Evolutionary conservation across 345 rosid species (phyloP), one percentile per base, ranked within the genome.

Genomic region (Ailanthus altissimus): DNA sequence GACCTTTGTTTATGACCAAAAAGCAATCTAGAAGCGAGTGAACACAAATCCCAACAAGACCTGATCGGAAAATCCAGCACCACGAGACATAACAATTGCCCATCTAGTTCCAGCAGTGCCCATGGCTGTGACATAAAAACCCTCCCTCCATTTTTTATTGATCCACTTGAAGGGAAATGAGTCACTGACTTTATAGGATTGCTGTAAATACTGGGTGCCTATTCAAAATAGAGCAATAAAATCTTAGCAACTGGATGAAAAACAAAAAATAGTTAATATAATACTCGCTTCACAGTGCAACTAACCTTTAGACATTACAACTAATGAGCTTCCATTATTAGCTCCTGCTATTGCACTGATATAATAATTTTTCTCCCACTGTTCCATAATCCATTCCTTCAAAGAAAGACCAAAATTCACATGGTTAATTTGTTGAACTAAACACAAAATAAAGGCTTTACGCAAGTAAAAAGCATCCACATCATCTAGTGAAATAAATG

Each of bases 1-100:
- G 23, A 54, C 57, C 18, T 66, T 47, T 51, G 43, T 53, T 49
- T 15, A 5, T 49, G 45, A 61, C n/a, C 59, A 36, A 51, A 64
- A 53, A 47, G 26, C 9, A 77, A 47, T 45, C 69, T n/a, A 15
- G 36, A 47, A 72, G 51, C 38, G 79, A 43, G 70, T 28, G 50
- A 49, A 51, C 26, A 42, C 25, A 32, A 18, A 70, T 66, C 45
- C n/a, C 57, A 67, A 71, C 18, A 32, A 74, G 15, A 95, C 99
- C 99, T 96, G 99, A 65, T 90, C 92, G 54, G 97, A 88, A 83
- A 89, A 96, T 71, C 85, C 86, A 47, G 99, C 97, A 69, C 97
- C 98, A 71, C 99, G 97, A 38, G 99, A 93, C 99, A 96, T 96
- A 46, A 96, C 96, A 73, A 96, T 89, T 43, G 94, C 99, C 99